Evolutionary conservation across 306 rosid species (phyloP).

Genomic region (Cyclanthera cordifolia): DNA sequence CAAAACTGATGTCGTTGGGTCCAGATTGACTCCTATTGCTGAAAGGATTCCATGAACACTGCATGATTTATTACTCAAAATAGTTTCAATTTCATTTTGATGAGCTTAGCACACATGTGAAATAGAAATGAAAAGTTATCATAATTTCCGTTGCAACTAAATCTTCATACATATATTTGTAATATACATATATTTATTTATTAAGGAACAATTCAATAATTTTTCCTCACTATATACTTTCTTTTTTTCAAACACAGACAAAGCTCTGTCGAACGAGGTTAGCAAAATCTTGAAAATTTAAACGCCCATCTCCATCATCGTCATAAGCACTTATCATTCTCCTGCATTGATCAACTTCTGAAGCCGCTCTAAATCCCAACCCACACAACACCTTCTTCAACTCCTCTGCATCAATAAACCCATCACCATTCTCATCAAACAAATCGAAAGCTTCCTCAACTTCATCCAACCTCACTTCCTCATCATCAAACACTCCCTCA

Average conservation of each 20-base stretch:
- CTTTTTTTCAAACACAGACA: not conserved
- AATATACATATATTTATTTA: no score
- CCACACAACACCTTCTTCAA: slow-evolving; percentile 21
- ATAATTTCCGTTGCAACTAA: no score
- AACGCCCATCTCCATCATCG: slow-evolving; percentile 29
- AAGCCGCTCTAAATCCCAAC: slow-evolving; percentile 28
- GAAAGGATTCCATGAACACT: no score
- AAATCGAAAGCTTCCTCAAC: slow-evolving; percentile 34
- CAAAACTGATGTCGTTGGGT: no score
- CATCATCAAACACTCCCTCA: slow-evolving; percentile 21
- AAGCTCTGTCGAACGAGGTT: slow-evolving; percentile 26
- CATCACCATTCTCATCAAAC: slow-evolving; percentile 39
- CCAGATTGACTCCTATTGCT: no score
- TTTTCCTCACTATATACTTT: not conserved
- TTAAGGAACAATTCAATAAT: no score
- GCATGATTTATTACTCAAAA: no score
- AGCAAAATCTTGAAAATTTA: slow-evolving; percentile 35
- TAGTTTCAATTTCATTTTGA: no score
- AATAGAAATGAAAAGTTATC: no score
- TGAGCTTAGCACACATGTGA: no score
- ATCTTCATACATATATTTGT: no score
- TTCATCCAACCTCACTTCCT: slow-evolving; percentile 32
- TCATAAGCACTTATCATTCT: slow-evolving; percentile 33
- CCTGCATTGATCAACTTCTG: slow-evolving; percentile 21
- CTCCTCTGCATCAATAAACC: slow-evolving; percentile 43